phyloP scores from a whole-genome alignment of 768 basidiomycete genomes.

The Termitomyces sp. region DNA sequence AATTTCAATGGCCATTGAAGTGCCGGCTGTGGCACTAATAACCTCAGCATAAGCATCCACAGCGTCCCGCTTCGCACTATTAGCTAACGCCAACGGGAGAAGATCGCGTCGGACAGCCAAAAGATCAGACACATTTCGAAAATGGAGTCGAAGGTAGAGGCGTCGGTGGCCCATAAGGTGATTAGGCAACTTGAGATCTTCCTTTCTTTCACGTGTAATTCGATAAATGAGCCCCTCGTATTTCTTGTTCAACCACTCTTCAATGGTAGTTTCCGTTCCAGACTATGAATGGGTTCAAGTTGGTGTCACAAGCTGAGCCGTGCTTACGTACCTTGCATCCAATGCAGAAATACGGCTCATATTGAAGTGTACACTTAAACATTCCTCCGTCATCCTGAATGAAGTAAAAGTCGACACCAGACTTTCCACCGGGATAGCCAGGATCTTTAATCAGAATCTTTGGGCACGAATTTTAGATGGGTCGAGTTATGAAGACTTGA shows the following conservation, averaged over 20 bases:
- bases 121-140: constrained; percentile 92
- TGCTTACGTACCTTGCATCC: constrained; percentile 73
- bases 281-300: constrained; percentile 35
- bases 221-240: constrained; percentile 86
- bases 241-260: constrained; percentile 93
- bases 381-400: constrained; percentile 95
- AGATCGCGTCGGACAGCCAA: constrained; percentile 84
- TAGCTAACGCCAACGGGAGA: constrained; percentile 84
- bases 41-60: constrained; percentile 98
- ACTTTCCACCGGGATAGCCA: constrained; percentile 77
- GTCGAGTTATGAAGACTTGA: not conserved
- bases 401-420: constrained; percentile 95
- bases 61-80: constrained; percentile 89
- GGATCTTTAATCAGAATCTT: constrained; percentile 87
- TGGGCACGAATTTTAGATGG: not conserved
- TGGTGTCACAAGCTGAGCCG: constrained; percentile 4
- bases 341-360: constrained; percentile 94
- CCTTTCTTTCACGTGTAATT: constrained; percentile 79
- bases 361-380: constrained; percentile 92
- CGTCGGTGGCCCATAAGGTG: constrained; percentile 94
- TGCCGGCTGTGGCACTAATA: constrained; percentile 71
- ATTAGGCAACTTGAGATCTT: constrained; percentile 93
- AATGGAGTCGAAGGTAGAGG: constrained; percentile 83
- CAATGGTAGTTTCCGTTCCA: constrained; percentile 84
- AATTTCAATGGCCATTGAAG: constrained; percentile 63